phyloP scores from a whole-genome alignment of 2,329 filamentous ascomycete genomes.

The Penicillium verrucosum region DNA sequence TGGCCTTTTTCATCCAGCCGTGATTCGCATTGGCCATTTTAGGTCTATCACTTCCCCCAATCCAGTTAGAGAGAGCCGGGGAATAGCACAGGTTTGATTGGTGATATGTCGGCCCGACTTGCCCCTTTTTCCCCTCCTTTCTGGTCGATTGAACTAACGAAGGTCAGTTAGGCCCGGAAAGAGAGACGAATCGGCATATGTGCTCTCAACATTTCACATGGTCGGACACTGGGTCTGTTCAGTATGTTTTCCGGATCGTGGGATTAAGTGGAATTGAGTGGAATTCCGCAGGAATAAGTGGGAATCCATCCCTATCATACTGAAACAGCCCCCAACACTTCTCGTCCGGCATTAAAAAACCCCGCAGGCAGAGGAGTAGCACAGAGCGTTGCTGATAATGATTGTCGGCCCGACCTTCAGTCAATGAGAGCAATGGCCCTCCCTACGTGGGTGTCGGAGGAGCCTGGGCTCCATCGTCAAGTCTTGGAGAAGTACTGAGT shows the following conservation, averaged over 20 bases:
- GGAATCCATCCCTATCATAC: background rate
- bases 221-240: background rate
- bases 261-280: background rate
- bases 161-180: background rate
- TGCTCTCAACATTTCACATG: background rate
- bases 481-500: background rate
- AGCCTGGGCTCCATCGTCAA: background rate
- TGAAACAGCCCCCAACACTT: background rate
- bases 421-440: conserved; percentile 1
- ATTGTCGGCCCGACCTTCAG: conserved; percentile 4
- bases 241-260: background rate
- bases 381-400: background rate
- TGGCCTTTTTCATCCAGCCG: background rate
- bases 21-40: background rate
- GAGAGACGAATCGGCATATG: conserved; percentile 3
- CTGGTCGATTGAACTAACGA: background rate
- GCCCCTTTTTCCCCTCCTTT: background rate
- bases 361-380: background rate
- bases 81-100: background rate
- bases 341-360: background rate
- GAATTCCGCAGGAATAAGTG: background rate
- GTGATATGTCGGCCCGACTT: conserved; percentile 4
- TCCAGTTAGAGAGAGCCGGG: background rate
- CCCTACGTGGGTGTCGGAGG: background rate
- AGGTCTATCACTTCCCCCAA: background rate